Percentiles rank a stretch among this genome's conserved stretches.
Conservation (phyloP, 2,329 filamentous ascomycete species). For the Aspergillus awamori region DNA sequence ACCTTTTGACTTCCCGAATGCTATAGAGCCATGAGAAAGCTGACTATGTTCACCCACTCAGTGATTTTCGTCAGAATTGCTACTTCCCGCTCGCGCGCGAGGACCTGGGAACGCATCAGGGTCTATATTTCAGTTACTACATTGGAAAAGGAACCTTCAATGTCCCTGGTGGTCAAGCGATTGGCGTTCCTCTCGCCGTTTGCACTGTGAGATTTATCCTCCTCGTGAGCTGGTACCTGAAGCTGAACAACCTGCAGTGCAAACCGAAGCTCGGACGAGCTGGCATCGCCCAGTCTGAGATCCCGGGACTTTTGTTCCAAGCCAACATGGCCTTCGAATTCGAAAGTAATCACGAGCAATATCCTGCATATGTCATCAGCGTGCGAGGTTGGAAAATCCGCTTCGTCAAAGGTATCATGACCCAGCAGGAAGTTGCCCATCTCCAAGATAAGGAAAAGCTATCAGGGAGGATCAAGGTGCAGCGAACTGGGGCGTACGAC, state of each 20-base stretch:
- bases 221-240: no score
- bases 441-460: not conserved
- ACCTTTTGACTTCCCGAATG: not conserved
- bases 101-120: not conserved
- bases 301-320: conserved; percentile 4
- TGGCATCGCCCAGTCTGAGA: conserved; percentile 9
- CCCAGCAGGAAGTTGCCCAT: not conserved
- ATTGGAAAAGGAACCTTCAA: not conserved
- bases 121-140: not conserved
- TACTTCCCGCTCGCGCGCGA: not conserved
- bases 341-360: not conserved
- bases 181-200: not conserved
- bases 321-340: conserved; percentile 4
- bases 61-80: not conserved
- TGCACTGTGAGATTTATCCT: not conserved
- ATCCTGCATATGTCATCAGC: conserved; percentile 6
- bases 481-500: not conserved
- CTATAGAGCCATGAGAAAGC: not conserved
- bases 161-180: not conserved
- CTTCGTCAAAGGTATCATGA: conserved; percentile 1
- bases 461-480: not conserved
- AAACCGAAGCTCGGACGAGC: not conserved
- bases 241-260: not conserved
- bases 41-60: not conserved
- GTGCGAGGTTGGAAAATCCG: not conserved